Evolutionary conservation across 768 basidiomycete genomes (phyloP), one percentile per base, ranked within the genome.

Genomic region (Lenzites betulinus): DNA sequence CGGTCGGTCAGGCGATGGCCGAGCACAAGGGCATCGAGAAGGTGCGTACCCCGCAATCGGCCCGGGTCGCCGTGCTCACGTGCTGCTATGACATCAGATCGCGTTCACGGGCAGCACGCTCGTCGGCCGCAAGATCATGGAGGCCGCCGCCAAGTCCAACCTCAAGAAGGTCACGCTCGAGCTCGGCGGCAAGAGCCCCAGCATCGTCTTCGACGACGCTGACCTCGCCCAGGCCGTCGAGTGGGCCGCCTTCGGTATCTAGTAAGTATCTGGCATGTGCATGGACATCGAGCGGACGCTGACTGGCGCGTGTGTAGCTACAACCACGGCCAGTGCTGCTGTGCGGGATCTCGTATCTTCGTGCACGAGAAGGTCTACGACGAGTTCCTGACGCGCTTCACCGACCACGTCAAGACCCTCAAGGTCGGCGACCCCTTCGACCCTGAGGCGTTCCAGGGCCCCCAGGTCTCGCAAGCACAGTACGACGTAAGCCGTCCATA

Each of bases 281-380:
- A 15, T 12, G 16, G 22, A 9, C 20, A 22, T 41, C 22, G 9
- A 41, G 7, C 22, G 1, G 7, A 2, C 38, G 6, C 30, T 12
- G 16, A 22, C 48, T 59, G 16, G 55, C 48, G 18, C 0, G 0
- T 2, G 0, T 26, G 25, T 70, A 89, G 86, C 75, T 85, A 75
- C 75, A 90, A 90, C 67, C 82, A 83, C 51, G 92, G 93, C 23
- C 92, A 94, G 73, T 78, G 81, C 16, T 94, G 93, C 76, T 84
- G 83, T 64, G 91, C 91, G 12, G 89, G 92, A 11, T 89, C 91
- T 22, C 84, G 93, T 62, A 85, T 94, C 67, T 93, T 81, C 68
- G 90, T 95, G 5, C 92, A 94, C 69, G 85, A 82, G 59, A 75
- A 77, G 3, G 84, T 94, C 66, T 93, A 94, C 75, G 92, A 94